Conservation (phyloP, 306 rosid genomes). For the Begonia peltatifolia region DNA sequence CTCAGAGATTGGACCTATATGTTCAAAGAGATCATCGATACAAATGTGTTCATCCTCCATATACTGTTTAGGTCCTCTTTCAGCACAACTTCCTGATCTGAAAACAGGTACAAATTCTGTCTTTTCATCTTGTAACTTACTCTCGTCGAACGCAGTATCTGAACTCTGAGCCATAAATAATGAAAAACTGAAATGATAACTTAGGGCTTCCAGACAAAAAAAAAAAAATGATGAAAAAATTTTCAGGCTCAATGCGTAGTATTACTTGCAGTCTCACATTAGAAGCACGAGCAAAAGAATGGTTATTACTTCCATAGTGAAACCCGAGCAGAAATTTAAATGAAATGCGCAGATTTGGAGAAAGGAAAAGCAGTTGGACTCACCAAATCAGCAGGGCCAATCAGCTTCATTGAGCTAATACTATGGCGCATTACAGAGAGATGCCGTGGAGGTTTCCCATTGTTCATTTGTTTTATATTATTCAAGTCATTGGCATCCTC, state of each 20-base stretch:
- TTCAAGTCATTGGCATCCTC: constrained; percentile 20
- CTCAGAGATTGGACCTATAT: constrained; percentile 25
- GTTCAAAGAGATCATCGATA: constrained; percentile 40
- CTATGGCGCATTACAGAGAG: constrained; percentile 26
- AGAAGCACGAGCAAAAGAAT: neutral
- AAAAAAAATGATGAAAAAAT: too few species aligned
- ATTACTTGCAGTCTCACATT: neutral
- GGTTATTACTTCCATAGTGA: neutral
- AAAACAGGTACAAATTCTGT: constrained; percentile 35
- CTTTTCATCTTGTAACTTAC: constrained; percentile 26
- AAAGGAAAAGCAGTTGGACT: neutral
- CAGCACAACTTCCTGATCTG: constrained; percentile 66
- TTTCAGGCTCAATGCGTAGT: too few species aligned
- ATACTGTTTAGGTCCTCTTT: constrained; percentile 53
- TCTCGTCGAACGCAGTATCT: constrained; percentile 27
- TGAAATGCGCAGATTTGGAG: neutral
- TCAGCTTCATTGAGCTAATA: constrained; percentile 28
- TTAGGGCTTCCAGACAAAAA: too few species aligned
- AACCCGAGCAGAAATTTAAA: neutral
- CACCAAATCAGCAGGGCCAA: constrained; percentile 32
- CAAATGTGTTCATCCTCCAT: constrained; percentile 72
- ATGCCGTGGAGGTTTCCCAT: constrained; percentile 47
- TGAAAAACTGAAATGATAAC: neutral
- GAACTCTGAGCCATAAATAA: constrained; percentile 13
- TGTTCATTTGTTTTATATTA: constrained; percentile 21